Conservation (phyloP, 495 filamentous ascomycete genomes). For the Echria macrotheca region DNA sequence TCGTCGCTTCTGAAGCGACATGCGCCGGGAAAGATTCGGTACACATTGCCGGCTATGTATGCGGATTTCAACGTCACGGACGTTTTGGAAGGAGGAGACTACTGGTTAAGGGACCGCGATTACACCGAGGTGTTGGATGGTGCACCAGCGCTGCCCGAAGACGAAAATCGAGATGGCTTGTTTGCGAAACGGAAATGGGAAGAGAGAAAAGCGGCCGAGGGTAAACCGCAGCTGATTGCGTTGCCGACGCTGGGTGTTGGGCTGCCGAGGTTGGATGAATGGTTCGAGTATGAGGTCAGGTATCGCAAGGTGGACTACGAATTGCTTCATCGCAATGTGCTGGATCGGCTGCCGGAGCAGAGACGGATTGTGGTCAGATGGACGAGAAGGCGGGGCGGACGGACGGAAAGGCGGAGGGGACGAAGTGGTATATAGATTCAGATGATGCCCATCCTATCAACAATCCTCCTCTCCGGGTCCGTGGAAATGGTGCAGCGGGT, state of each 20-base stretch:
- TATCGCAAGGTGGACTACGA: slow-evolving; percentile 41
- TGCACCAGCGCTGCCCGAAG: background rate
- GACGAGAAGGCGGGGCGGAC: no score
- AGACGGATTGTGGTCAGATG: no score
- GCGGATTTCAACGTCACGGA: slow-evolving; percentile 19
- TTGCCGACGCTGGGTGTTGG: slow-evolving; percentile 47
- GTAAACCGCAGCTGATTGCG: slow-evolving; percentile 35
- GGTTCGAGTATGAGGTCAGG: slow-evolving; percentile 41
- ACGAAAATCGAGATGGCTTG: background rate
- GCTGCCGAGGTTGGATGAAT: slow-evolving; percentile 26
- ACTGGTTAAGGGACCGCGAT: slow-evolving; percentile 20
- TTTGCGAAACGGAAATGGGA: background rate
- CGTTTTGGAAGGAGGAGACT: slow-evolving; percentile 12
- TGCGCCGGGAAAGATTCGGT: slow-evolving; percentile 49
- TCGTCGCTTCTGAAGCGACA: slow-evolving; percentile 30
- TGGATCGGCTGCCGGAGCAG: background rate
- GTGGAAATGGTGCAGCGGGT: no score
- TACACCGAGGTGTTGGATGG: background rate
- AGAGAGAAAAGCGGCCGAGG: slow-evolving; percentile 5
- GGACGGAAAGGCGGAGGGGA: no score
- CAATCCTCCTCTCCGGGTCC: no score
- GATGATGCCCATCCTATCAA: no score
- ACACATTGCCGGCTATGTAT: slow-evolving; percentile 49
- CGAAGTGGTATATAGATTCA: no score
- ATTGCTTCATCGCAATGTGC: slow-evolving; percentile 17